Conservation (phyloP, 306 rosid genomes). For the Trifolium fragiferum region DNA sequence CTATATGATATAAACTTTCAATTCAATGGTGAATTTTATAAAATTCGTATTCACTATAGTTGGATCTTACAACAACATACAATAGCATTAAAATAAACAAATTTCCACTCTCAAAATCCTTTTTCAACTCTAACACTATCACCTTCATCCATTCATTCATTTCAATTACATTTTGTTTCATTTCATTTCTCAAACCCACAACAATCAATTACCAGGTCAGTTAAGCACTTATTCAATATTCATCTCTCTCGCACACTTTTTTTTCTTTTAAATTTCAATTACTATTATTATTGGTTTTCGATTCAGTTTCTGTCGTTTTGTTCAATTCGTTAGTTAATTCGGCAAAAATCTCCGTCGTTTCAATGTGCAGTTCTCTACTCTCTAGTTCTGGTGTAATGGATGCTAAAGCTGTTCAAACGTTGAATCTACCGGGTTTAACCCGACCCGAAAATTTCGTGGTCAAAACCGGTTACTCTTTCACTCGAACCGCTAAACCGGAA, state of each 20-base stretch:
- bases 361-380: not conserved
- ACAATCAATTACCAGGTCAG: conserved; percentile 18
- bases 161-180: conserved; percentile 25
- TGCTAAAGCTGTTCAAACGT: conserved; percentile 50
- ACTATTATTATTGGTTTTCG: not conserved
- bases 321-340: not conserved
- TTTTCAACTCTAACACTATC: not conserved
- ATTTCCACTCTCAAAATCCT: not conserved
- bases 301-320: not conserved
- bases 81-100: not conserved
- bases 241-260: not conserved
- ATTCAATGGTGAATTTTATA: too few relatives aligned
- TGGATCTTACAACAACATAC: too few relatives aligned
- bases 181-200: not conserved
- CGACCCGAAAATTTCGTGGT: conserved; percentile 47
- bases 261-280: not conserved
- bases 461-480: conserved; percentile 46
- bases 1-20: too few relatives aligned
- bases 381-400: conserved; percentile 50
- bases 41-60: too few relatives aligned
- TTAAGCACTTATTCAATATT: not conserved
- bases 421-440: conserved; percentile 53
- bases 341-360: conserved; percentile 27
- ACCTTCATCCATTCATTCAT: not conserved
- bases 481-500: conserved; percentile 46